Base-by-base conservation (phyloP, 768 basidiomycete genomes). In the Mycena albidolilacea region DNA sequence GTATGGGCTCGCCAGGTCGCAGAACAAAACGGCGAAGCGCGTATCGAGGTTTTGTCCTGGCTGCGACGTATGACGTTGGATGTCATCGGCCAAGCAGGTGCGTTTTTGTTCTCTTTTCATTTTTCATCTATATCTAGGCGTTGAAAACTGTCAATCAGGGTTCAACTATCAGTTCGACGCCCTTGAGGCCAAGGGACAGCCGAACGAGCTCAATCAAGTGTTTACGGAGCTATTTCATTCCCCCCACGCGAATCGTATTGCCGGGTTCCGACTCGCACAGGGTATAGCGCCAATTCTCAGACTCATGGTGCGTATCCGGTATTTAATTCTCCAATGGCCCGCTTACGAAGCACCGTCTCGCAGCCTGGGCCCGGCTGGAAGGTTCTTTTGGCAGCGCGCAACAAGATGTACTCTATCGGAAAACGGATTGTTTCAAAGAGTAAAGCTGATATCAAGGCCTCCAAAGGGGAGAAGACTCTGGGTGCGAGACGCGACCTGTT, bases 401-500 rank as follows among this genome's bases (percentile, higher is more conserved):
- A 37, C 0, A 83, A 79, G 0, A 85, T 87, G 74, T 43, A 65
- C 23, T 75, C 80, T n/a, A 84, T 88, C 23, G 87, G 87, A 11
- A 69, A 64, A 52, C 81, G 84, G 55, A 78, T 89, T 10, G 64
- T 86, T 1, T 37, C 63, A 7, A 78, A 85, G 39, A 87, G 85
- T 75, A 89, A 88, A 71, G 58, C 43, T 35, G 65, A 75, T 11
- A 82, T 79, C 9, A 55, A 69, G 14, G 72, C 83, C 14, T 64
- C 66, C 6, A 63, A 44, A 19, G 76, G 74, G n/a, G 67, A 74
- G 52, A 69, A 76, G 38, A 61, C 78, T 15, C 76, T 57, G 11
- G 58, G 82, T 12, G 75, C 72, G 0, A 84, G 84, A 15, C 83
- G 86, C 4, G 89, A 90, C 77, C 71, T 90, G 7, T 77, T 90